Evolutionary conservation across 2,329 filamentous ascomycete species (phyloP), one percentile per base, ranked within the genome.

Genomic region (Tolypocladium pustulatum): DNA sequence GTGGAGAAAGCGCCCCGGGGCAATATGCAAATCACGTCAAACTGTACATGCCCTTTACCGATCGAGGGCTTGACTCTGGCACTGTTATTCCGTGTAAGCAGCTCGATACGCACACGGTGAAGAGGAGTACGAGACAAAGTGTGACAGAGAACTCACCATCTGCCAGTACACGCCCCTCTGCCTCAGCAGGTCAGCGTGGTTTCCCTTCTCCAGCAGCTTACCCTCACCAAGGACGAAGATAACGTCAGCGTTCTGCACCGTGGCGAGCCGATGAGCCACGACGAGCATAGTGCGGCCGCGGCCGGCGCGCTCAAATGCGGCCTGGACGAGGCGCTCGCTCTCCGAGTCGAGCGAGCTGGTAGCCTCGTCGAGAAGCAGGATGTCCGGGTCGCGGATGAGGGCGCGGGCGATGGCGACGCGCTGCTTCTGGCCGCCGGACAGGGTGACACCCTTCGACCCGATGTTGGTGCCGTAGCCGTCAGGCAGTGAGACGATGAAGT

Each of bases 151-250:
- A 74, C 79, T 69, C 63, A 83, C 81, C 81, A 84, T 83, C 58
- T 80, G 74, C 77, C 79, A 83, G 61, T 84, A 84, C 7, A 81
- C 75, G 1, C 81, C 81, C 65, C 69, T 77, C 71, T 75, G 74
- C 68, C 71, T 76, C 61, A 84, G 61, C 60, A 84, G 64, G 65
- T 83, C 81, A 1, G 60, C 59, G 61, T 84, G 81, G 22, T 67
- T 82, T 13, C 81, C 81, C 67, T 78, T 72, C 68, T 84, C 81
- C 13, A 84, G 66, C 51, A 84, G 73, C 63, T 76, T 80, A 30
- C 86, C 72, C 61, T 85, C 80, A 13, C 88, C 87, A 54, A 94
- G 82, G 0, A 93, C 88, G 65, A 89, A 90, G 49, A 92, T 92
- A n/a, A 86, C 75, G 69, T 93, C 86, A 1, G 89, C 88, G 64